A percentile compares a stretch with the other conserved stretches of the same genome.
These are phyloP conservation scores for Porogramme epimiltina DNA, from an alignment of 1,284 basidiomycete genomes.

Conservation along the genomic window DNA sequence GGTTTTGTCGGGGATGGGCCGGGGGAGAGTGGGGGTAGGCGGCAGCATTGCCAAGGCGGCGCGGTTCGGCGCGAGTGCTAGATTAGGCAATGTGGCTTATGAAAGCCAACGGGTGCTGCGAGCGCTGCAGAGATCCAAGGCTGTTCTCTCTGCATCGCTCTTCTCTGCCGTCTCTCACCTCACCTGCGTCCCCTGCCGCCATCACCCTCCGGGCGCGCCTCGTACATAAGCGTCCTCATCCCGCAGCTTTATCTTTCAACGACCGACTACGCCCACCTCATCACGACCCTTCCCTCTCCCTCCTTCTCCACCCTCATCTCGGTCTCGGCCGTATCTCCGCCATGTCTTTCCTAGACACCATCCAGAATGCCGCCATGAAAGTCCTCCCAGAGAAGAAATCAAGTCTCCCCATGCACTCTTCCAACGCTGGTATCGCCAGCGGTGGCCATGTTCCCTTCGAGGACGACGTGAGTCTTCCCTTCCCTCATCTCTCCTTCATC, in stretches of 20 bases:
- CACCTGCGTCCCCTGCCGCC: not conserved
- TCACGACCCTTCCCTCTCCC: slow-evolving; percentile 4
- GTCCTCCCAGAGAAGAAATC: slow-evolving; percentile 33
- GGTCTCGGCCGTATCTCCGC: not conserved
- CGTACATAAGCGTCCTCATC: slow-evolving; percentile 6
- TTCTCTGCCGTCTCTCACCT: slow-evolving; percentile 9
- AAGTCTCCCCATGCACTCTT: slow-evolving; percentile 27
- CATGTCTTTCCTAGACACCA: slow-evolving; percentile 32
- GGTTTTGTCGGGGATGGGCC: too few species aligned
- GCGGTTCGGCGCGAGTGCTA: too few species aligned
- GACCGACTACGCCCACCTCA: slow-evolving; percentile 10
- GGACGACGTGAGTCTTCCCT: slow-evolving; percentile 60
- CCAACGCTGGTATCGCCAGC: slow-evolving; percentile 44
- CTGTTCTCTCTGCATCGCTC: slow-evolving; percentile 20
- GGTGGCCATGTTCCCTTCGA: slow-evolving; percentile 62
- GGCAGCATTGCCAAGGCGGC: too few species aligned
- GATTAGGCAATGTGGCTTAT: slow-evolving; percentile 8
- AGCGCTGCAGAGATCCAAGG: slow-evolving; percentile 8
- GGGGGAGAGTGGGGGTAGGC: too few species aligned
- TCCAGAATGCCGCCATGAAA: slow-evolving; percentile 29
- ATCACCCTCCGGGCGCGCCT: not conserved
- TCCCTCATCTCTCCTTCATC: slow-evolving; percentile 13
- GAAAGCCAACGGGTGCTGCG: slow-evolving; percentile 10
- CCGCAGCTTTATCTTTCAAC: slow-evolving; percentile 1
- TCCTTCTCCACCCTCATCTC: not conserved